Base-by-base conservation (phyloP, 805 yeast genomes). In the Wickerhamiella kurtzmanii region DNA sequence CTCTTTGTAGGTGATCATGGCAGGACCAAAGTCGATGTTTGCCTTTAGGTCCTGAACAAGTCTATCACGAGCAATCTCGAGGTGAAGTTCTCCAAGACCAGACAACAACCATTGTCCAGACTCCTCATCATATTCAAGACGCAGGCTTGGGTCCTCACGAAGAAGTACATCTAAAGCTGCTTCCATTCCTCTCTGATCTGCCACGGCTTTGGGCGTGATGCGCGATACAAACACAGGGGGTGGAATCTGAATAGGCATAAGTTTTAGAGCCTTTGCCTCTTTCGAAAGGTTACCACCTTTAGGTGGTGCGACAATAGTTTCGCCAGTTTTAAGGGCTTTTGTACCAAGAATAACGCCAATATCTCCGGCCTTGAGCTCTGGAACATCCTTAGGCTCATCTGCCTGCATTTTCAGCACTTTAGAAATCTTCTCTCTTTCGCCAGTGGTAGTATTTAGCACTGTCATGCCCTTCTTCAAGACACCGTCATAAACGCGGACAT, bases 61-160 rank as follows among this genome's bases (percentile, higher is more conserved):
- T 47, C 96, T 70, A 56, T 85, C 92, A 43, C 71, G 72, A 1
- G 92, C 82, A 53, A 92, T 87, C 55, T 92, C 97, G 44, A 92
- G 70, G 65, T 92, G 98, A 43, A 92, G 70, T 59, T 92, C 97
- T 37, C 98, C 98, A 97, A 89, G 89, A 28, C 98, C 98, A 17
- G 95, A 79, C 25, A 92, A 64, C 22, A 88, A 74, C 2, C 88
- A 79, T 65, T 92, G 96, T 4, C 92, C 95, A 47, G 85, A 70
- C 55, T 89, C 97, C 49, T 85, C 88, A 61, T 92, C 71, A 44
- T 70, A 73, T 2, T 75, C 64, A 5, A 85, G 73, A 25, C 76
- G 74, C 50, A 92, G 69, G 44, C 95, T 83, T 2, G 98, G 98
- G 58, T 92, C 98, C 59, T 92, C 97, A 45, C 82, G 71, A n/a